Evolutionary conservation across 2,329 filamentous ascomycete genomes (phyloP).

Genomic region (Harringtonia lauricola): DNA sequence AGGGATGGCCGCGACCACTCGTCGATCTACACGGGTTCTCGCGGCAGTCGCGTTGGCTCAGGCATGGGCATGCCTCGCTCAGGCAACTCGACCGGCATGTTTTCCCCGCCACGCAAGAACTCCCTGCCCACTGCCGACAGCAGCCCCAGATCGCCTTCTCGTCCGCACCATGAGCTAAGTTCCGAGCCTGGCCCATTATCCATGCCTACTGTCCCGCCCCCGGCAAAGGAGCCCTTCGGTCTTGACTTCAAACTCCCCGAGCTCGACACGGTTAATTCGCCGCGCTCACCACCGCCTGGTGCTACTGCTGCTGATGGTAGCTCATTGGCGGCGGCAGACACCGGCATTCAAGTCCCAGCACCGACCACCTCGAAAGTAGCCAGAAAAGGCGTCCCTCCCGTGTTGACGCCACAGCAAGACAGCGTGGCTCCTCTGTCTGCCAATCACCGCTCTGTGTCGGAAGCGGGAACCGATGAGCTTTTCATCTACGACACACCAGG

Average conservation of each 20-base stretch:
- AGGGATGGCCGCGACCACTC: constrained; percentile 28
- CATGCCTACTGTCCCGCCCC: constrained; percentile 6
- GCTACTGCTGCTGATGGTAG: constrained; percentile 14
- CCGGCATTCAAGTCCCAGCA: constrained; percentile 26
- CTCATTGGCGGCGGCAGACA: constrained; percentile 15
- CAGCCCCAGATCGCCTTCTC: constrained; percentile 31
- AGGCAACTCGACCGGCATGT: constrained; percentile 11
- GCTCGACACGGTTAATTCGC: no score
- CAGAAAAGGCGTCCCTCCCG: constrained; percentile 13
- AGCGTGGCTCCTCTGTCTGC: background rate
- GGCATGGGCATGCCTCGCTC: constrained; percentile 1
- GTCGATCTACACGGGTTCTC: constrained; percentile 34
- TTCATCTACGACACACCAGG: constrained; percentile 12
- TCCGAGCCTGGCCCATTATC: background rate
- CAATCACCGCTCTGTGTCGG: constrained; percentile 8
- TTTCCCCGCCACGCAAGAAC: constrained; percentile 13
- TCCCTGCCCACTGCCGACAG: constrained; percentile 17
- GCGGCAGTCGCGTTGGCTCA: constrained; percentile 21
- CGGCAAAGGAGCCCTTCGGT: constrained; percentile 4
- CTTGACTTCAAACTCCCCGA: constrained; percentile 9
- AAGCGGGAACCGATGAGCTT: constrained; percentile 10
- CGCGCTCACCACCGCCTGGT: background rate
- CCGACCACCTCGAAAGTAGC: constrained; percentile 18
- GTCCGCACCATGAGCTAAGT: constrained; percentile 14
- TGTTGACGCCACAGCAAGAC: constrained; percentile 3